phyloP scores from a whole-genome alignment of 345 rosid species.

The Erodium maritimum region DNA sequence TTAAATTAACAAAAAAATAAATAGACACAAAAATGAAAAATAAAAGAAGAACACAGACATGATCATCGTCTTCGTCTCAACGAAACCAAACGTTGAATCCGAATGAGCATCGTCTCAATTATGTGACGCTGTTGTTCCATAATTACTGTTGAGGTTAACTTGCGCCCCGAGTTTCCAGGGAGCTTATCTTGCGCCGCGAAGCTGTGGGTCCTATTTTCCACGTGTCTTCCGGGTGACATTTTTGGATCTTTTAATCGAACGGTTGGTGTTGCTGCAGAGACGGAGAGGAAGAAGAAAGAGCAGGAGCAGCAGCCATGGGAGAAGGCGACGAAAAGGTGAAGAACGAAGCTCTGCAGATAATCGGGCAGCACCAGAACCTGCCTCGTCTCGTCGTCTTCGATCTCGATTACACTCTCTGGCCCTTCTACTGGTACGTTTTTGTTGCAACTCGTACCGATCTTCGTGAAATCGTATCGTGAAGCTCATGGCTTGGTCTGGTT shows the following conservation, averaged over 20 bases:
- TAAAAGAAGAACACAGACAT: neutral
- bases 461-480: neutral
- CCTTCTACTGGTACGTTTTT: conserved; percentile 36
- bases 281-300: neutral
- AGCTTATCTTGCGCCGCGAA: neutral
- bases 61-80: neutral
- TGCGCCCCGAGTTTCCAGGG: neutral
- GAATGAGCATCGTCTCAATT: neutral
- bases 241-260: neutral
- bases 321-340: conserved; percentile 27
- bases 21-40: neutral
- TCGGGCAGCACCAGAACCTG: conserved; percentile 21
- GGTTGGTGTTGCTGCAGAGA: neutral
- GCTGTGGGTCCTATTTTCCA: neutral
- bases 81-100: neutral
- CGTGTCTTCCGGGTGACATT: neutral
- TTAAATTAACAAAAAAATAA: neutral
- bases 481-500: neutral
- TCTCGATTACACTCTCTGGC: conserved; percentile 57
- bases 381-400: conserved; percentile 49
- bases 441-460: neutral
- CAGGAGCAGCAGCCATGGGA: neutral
- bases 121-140: neutral
- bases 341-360: conserved; percentile 25
- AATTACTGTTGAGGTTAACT: neutral